Conservation (phyloP, 1,139 yeast genomes). For the Zygoascus sp. region DNA sequence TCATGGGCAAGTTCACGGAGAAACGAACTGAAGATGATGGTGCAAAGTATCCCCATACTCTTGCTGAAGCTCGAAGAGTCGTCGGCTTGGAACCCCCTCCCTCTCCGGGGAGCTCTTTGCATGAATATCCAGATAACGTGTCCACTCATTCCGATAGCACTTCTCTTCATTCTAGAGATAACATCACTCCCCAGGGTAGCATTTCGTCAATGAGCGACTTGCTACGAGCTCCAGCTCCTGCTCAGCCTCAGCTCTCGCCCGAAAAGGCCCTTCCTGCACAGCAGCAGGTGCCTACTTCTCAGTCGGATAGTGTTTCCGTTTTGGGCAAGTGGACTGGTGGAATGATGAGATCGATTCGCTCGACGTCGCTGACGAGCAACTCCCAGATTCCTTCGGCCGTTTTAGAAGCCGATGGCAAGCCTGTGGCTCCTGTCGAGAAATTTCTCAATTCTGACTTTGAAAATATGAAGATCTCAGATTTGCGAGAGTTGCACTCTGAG, state of each 20-base stretch:
- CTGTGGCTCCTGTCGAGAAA: constrained; percentile 25
- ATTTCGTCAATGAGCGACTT: not conserved
- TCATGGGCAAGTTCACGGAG: constrained; percentile 30
- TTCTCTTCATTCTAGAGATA: constrained; percentile 9
- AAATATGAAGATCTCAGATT: constrained; percentile 33
- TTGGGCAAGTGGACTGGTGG: constrained; percentile 23
- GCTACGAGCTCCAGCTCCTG: not conserved
- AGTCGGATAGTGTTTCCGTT: constrained; percentile 13
- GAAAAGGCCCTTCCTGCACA: constrained; percentile 4
- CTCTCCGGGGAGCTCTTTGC: constrained; percentile 10
- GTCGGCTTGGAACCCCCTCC: constrained; percentile 23
- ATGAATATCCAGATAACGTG: constrained; percentile 2
- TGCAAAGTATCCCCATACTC: constrained; percentile 25
- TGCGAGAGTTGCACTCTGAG: constrained; percentile 35
- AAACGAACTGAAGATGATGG: constrained; percentile 16
- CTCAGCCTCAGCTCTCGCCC: constrained; percentile 1
- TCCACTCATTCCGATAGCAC: constrained; percentile 9
- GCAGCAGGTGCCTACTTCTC: not conserved
- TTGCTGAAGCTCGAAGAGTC: constrained; percentile 28
- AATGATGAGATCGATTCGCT: constrained; percentile 20
- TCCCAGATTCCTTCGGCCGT: constrained; percentile 10
- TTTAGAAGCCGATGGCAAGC: constrained; percentile 11
- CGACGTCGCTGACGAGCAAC: constrained; percentile 18
- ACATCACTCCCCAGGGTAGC: constrained; percentile 4
- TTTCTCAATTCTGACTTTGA: constrained; percentile 28